Conservation (phyloP, 179 eudicot genomes). For the Spinacia oleracea region DNA sequence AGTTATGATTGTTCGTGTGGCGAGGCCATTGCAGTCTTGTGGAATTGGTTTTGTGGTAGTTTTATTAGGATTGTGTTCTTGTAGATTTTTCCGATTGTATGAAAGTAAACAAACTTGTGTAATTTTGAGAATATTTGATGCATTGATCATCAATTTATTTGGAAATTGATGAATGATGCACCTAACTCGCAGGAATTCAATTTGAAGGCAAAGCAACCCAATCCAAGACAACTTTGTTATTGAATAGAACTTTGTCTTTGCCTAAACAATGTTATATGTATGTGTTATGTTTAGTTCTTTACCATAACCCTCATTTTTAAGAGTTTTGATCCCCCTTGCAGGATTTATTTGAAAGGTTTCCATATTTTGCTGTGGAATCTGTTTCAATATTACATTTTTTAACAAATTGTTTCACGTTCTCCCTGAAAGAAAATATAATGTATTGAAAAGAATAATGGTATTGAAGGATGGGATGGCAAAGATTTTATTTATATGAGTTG, state of each 20-base stretch:
- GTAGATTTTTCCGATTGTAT: no score
- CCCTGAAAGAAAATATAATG: background rate
- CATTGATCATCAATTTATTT: background rate
- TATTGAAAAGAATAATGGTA: background rate
- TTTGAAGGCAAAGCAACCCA: background rate
- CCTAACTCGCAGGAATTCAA: no score
- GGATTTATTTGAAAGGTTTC: background rate
- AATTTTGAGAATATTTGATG: background rate
- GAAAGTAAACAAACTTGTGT: no score
- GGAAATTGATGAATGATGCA: background rate
- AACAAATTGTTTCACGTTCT: background rate
- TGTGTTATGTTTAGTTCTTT: no score
- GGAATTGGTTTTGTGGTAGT: no score
- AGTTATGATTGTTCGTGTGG: no score
- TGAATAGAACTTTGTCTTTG: no score
- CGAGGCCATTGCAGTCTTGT: no score
- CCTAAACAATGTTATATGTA: no score
- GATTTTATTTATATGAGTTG: no score
- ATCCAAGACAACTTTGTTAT: background rate
- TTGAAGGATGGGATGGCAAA: background rate
- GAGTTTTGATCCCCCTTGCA: background rate
- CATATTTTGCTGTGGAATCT: background rate
- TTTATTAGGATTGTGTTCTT: no score
- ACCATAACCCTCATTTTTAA: no score
- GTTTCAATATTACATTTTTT: background rate